Base-by-base conservation (phyloP, 2,329 filamentous ascomycete species). In the Cladosporium phlei region DNA sequence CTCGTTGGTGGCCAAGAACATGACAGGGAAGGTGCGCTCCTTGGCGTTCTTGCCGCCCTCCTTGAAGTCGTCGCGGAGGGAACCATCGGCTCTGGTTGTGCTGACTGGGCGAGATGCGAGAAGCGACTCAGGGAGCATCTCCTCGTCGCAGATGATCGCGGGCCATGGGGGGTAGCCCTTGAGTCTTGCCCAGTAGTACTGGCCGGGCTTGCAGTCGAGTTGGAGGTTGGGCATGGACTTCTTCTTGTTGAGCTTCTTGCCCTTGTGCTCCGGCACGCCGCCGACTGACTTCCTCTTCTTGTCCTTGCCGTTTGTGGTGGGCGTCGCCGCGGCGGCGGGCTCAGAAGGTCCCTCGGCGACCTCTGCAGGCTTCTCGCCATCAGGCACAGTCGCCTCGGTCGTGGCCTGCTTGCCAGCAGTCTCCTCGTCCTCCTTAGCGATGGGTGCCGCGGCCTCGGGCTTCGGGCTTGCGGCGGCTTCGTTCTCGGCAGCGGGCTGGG, bases 111-210 rank as follows among this genome's bases (percentile, higher is more conserved):
- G 85, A 35, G 78, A 79, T 59, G 78, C 85, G 46, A 94, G 70
- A 19, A 98, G 78, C 11, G 77, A 81, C 48, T 82, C 75, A 2
- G 93, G 91, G 16, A 98, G 81, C 84, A 98, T 97, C 52, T 85
- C 83, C 67, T 98, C 91, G 64, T 95, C 89, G 66, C 88, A 93
- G 58, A 98, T 82, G 63, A 98, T 86, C 46, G 88, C 85, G 12
- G 93, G 93, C 93, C 93, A 98, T 29, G 88, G 84, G 24, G 93
- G 88, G 68, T 88, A 95, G 50, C 91, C 93, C 75, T 94, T 95
- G 68, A 98, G 82, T 67, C 90, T 87, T 54, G 94, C 88, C 63
- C 95, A 83, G 70, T 86, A 97, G 69, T 90, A 86, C 60, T 97
- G 85, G 57, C 94, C 93, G 4, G 93, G 87, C 72, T 95, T 77